A percentile compares a stretch with the other conserved stretches of the same genome.
These are phyloP conservation scores for Proliferodiscus dingleyae DNA, from an alignment of 2,329 filamentous ascomycete genomes.

Conservation along the genomic window DNA sequence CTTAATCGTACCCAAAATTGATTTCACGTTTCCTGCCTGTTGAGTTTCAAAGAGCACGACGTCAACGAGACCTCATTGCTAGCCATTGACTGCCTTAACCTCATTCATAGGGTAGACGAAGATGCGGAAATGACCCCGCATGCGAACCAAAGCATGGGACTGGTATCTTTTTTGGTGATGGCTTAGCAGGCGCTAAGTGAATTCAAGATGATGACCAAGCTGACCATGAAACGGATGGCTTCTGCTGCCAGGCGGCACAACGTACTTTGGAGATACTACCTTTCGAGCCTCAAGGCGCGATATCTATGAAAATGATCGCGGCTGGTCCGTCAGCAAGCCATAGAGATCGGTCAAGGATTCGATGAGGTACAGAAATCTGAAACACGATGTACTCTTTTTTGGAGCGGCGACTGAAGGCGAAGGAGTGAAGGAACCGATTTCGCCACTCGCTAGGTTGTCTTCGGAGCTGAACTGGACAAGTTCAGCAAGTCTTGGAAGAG, in stretches of 20 bases:
- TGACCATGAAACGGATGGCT: not conserved
- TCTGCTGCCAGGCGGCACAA: not conserved
- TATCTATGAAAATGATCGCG: too few species aligned
- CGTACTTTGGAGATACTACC: not conserved
- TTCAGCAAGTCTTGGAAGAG: not conserved
- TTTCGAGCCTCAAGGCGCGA: too few species aligned
- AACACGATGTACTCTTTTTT: conserved; percentile 1
- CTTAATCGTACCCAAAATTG: not conserved
- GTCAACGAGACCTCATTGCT: not conserved
- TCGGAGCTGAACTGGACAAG: not conserved
- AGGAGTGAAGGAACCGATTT: not conserved
- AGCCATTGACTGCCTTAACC: too few species aligned
- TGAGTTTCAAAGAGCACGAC: not conserved
- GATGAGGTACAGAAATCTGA: not conserved
- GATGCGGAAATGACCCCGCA: not conserved
- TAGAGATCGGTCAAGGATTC: not conserved
- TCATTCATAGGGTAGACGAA: too few species aligned
- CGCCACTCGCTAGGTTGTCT: not conserved
- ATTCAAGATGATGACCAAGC: not conserved
- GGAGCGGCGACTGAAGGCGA: not conserved
- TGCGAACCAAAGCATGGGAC: not conserved
- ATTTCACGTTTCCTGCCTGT: not conserved
- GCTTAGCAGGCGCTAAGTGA: conserved; percentile 5
- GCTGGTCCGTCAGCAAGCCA: too few species aligned
- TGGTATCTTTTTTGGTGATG: conserved; percentile 9